Percentiles rank a stretch among this genome's conserved stretches.
Evolutionary conservation across 2,329 filamentous ascomycete genomes (phyloP).

Genomic region (Dissoconium aciculare): DNA sequence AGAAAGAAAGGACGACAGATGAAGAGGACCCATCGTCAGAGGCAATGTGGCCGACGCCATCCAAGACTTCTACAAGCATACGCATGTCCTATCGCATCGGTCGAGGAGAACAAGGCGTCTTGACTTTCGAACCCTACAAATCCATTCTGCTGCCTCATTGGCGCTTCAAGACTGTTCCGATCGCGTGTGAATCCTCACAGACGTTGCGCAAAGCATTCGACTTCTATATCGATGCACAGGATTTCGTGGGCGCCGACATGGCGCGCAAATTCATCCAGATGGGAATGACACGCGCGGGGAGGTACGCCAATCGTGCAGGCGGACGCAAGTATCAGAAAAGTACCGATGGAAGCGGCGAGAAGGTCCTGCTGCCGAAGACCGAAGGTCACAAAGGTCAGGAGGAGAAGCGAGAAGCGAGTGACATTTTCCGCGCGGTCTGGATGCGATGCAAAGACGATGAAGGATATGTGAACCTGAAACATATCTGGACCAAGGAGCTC

Average conservation of each 20-base stretch:
- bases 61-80: slow-evolving; percentile 20
- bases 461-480: slow-evolving; percentile 32
- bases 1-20: too few species aligned
- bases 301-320: slow-evolving; percentile 21
- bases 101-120: slow-evolving; percentile 45
- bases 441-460: slow-evolving; percentile 31
- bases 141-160: slow-evolving; percentile 43
- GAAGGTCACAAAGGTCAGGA: slow-evolving; percentile 30
- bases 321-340: slow-evolving; percentile 40
- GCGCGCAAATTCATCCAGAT: slow-evolving; percentile 49
- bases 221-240: slow-evolving; percentile 35
- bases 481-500: slow-evolving; percentile 35
- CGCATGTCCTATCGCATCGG: slow-evolving; percentile 42
- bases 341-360: slow-evolving; percentile 14
- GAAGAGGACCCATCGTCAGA: too few species aligned
- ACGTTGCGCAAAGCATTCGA: slow-evolving; percentile 38
- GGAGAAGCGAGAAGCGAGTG: slow-evolving; percentile 38
- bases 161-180: slow-evolving; percentile 40
- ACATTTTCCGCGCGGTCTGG: slow-evolving; percentile 37
- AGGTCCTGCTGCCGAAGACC: slow-evolving; percentile 30
- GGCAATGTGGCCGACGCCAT: slow-evolving; percentile 16
- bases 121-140: slow-evolving; percentile 51
- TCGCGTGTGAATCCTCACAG: slow-evolving; percentile 37
- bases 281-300: slow-evolving; percentile 45
- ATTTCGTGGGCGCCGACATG: slow-evolving; percentile 54